Evolutionary conservation across 1,284 basidiomycete genomes (phyloP).

Genomic region (Omphalotus olearius): DNA sequence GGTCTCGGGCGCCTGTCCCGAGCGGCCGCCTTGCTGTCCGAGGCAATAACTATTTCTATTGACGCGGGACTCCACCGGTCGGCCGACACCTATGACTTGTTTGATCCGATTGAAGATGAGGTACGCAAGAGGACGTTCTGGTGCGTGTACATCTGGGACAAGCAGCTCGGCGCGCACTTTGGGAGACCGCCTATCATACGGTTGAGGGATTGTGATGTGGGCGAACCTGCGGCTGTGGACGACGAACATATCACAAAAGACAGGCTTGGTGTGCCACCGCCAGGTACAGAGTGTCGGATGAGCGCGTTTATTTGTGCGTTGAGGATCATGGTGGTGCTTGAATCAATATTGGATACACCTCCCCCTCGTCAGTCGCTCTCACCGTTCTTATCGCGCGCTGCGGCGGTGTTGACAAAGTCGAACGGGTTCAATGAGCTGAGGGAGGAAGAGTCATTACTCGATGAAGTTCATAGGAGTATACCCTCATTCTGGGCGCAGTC

Average conservation of each 20-base stretch:
- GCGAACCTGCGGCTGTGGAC: slow-evolving; percentile 79
- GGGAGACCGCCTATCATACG: slow-evolving; percentile 83
- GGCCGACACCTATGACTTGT: slow-evolving; percentile 84
- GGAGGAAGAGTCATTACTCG: slow-evolving; percentile 76
- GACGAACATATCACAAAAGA: slow-evolving; percentile 83
- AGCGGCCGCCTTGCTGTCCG: slow-evolving; percentile 79
- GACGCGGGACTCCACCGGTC: slow-evolving; percentile 86
- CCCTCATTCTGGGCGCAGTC: slow-evolving; percentile 79
- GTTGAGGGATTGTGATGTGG: slow-evolving; percentile 82
- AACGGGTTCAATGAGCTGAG: slow-evolving; percentile 60
- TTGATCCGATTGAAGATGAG: slow-evolving; percentile 84
- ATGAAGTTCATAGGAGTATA: slow-evolving; percentile 70
- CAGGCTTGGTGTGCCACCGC: slow-evolving; percentile 60
- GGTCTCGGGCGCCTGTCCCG: slow-evolving; percentile 85
- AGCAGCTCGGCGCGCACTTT: slow-evolving; percentile 81
- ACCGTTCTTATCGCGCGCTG: slow-evolving; percentile 59
- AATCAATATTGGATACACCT: slow-evolving; percentile 71
- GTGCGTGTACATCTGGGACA: slow-evolving; percentile 93
- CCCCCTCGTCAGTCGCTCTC: slow-evolving; percentile 57
- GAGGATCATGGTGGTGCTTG: slow-evolving; percentile 79
- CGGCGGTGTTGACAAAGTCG: slow-evolving; percentile 49
- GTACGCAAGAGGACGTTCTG: slow-evolving; percentile 89
- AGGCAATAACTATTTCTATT: slow-evolving; percentile 78
- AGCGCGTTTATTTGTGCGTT: slow-evolving; percentile 74
- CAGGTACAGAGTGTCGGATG: slow-evolving; percentile 70